A percentile compares a stretch with the other conserved stretches of the same genome.
Evolutionary conservation across 805 yeast genomes (phyloP).

Genomic region (Tetrapisispora nanseiensis): DNA sequence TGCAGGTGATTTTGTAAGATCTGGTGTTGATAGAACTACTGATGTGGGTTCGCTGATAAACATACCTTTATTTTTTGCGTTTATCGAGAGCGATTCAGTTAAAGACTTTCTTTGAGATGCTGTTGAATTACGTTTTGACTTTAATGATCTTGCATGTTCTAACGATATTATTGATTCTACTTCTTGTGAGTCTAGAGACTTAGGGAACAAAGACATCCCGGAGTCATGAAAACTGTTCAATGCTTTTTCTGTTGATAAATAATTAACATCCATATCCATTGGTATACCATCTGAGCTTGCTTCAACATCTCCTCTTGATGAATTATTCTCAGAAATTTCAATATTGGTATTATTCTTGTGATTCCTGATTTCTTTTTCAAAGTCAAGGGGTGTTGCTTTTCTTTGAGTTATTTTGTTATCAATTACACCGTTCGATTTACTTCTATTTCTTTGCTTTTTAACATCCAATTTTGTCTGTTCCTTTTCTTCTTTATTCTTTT

Average conservation of each 20-base stretch:
- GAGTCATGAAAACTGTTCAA: slow-evolving; percentile 16
- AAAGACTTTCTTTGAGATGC: slow-evolving; percentile 25
- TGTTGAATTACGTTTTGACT: slow-evolving; percentile 32
- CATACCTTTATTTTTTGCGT: slow-evolving; percentile 41
- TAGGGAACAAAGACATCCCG: slow-evolving; percentile 64
- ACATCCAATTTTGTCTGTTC: not conserved
- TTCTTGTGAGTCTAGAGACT: slow-evolving; percentile 53
- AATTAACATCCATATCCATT: not conserved
- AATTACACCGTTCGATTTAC: not conserved
- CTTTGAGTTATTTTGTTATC: slow-evolving; percentile 8
- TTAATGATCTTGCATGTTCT: slow-evolving; percentile 58
- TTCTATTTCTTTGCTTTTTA: not conserved
- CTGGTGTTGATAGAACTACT: slow-evolving; percentile 28
- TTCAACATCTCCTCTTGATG: not conserved
- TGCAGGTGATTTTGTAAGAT: slow-evolving; percentile 30
- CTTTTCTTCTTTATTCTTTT: slow-evolving; percentile 11
- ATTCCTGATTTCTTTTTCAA: slow-evolving; percentile 6
- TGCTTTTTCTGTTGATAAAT: not conserved
- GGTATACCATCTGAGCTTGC: not conserved
- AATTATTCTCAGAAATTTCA: not conserved
- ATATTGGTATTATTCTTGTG: not conserved
- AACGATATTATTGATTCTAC: slow-evolving; percentile 65
- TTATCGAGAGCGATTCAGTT: slow-evolving; percentile 29
- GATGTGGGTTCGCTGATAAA: slow-evolving; percentile 31
- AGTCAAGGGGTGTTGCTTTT: slow-evolving; percentile 24